Base-by-base conservation (phyloP, 2,329 filamentous ascomycete species). In the Trichoderma koningiopsis region DNA sequence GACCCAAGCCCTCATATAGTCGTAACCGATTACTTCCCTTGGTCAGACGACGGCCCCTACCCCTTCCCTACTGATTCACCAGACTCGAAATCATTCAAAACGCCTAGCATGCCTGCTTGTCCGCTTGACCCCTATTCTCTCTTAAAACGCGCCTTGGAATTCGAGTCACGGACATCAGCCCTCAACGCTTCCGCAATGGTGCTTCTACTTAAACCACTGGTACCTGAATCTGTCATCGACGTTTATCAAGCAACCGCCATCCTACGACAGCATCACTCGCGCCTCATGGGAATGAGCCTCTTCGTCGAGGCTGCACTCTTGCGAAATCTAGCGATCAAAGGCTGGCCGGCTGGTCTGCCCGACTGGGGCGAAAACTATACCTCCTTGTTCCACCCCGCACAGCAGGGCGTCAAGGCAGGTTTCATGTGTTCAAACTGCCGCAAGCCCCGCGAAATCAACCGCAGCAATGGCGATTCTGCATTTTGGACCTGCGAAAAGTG, bases 401-500 rank as follows among this genome's bases (percentile, higher is more conserved):
- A 89, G 71, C 82, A 87, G 53, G 83, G 84, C 29, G 84, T 88
- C 65, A 84, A 83, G 24, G 83, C 84, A 0, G 84, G 81, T 0
- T 86, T 87, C 71, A 79, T 85, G 16, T 91, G 88, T 72, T 80
- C 85, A 0, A 79, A 79, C 0, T 90, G 88, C 72, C 81, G 84
- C 47, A 88, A 87, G 71, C 86, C 88, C 0, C 80, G 85, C 16
- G 86, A 88, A 60, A 76, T 86, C 5, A 84, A 86, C 43, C 84
- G 83, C 1, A 80, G 82, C 0, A 71, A 79, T 1, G 77, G 83
- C 6, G 76, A 81, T 55, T 80, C 75, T 70, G 82, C 82, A 0
- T 80, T 89, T n/a, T 89, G 86, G 84, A 82, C 79, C 19, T 91
- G 88, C 74, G 83, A 88, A 53, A 83, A 86, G 3, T 91, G 88